phyloP scores from a whole-genome alignment of 257 asterid genomes.

The Ajuga chamaepitys region DNA sequence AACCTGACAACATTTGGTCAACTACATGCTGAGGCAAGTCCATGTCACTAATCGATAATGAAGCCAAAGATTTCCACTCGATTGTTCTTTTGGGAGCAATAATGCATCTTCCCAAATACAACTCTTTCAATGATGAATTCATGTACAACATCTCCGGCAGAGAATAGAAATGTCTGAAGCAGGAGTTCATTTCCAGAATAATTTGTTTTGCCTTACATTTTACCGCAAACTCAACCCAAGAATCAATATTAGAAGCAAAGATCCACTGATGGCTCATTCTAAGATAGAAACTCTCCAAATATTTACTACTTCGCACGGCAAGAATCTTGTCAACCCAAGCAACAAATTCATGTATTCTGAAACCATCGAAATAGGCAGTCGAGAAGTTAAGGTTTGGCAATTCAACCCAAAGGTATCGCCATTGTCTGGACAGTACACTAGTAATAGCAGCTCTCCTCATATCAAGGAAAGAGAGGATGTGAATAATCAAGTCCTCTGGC shows the following conservation, averaged over 20 bases:
- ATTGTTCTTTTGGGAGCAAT: background rate
- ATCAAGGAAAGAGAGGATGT: too few relatives aligned
- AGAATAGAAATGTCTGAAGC: background rate
- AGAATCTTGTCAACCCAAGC: background rate
- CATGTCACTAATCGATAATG: too few relatives aligned
- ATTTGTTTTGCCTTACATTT: constrained; percentile 4
- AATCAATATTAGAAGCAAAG: background rate
- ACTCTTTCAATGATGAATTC: background rate
- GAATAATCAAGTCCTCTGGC: too few relatives aligned
- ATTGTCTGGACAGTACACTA: too few relatives aligned
- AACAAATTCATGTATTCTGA: background rate
- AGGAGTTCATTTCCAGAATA: background rate
- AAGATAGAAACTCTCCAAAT: background rate
- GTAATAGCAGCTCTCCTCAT: too few relatives aligned
- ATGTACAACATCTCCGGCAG: too few relatives aligned
- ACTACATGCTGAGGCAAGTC: too few relatives aligned
- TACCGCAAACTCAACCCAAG: constrained; percentile 1
- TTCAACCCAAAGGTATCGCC: too few relatives aligned
- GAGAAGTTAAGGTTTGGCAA: background rate
- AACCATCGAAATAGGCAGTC: too few relatives aligned
- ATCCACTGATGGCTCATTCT: background rate
- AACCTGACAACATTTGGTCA: too few relatives aligned
- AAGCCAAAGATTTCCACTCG: too few relatives aligned
- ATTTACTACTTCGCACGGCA: background rate
- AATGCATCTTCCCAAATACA: background rate